A percentile compares a stretch with the other conserved stretches of the same genome.
These are phyloP conservation scores for Nicotiana obtusifolia DNA, from an alignment of 257 asterid species.

Conservation along the genomic window DNA sequence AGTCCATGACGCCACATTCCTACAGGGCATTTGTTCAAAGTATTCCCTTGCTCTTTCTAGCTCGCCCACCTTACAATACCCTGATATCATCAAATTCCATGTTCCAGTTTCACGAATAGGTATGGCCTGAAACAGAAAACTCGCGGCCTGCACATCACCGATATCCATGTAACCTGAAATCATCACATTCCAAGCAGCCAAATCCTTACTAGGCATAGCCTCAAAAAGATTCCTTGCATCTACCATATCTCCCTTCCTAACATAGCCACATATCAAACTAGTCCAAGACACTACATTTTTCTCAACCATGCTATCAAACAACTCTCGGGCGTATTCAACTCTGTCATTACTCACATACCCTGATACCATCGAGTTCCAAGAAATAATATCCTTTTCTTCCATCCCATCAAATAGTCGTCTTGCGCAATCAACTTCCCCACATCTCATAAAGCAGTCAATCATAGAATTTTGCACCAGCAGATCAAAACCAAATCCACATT, in stretches of 20 bases:
- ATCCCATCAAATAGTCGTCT: constrained; percentile 15
- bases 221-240: constrained; percentile 9
- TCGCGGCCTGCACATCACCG: background rate
- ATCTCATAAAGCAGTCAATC: constrained; percentile 15
- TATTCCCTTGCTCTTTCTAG: background rate
- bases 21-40: constrained; percentile 9
- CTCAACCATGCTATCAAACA: constrained; percentile 5
- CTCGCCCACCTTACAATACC: constrained; percentile 8
- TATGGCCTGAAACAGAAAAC: background rate
- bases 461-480: constrained; percentile 15
- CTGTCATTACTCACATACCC: constrained; percentile 11
- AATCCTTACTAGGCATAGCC: background rate
- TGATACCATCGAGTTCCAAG: constrained; percentile 19
- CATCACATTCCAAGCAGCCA: constrained; percentile 15
- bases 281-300: constrained; percentile 19
- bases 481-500: constrained; percentile 11
- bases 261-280: constrained; percentile 12
- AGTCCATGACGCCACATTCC: constrained; percentile 22
- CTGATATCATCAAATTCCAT: constrained; percentile 12
- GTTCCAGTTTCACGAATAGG: background rate
- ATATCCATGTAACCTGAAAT: background rate
- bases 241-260: constrained; percentile 4
- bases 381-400: constrained; percentile 21
- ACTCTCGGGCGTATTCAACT: constrained; percentile 5
- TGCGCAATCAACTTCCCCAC: constrained; percentile 13